phyloP scores from a whole-genome alignment of 2,329 filamentous ascomycete species.

The Orbilia javanica region DNA sequence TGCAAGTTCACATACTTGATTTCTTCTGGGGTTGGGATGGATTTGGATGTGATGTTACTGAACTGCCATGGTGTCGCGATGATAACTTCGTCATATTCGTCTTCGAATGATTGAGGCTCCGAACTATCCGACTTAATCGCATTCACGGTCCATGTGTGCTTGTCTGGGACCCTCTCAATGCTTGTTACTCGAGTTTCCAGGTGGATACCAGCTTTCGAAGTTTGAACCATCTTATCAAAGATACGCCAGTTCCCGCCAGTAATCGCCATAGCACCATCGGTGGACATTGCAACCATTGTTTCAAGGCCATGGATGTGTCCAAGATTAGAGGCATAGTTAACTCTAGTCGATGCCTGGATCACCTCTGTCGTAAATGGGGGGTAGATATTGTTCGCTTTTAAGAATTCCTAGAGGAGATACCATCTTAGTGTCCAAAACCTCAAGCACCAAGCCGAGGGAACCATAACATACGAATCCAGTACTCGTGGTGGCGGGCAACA shows the following conservation, averaged over 20 bases:
- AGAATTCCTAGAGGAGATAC: slow-evolving; percentile 71
- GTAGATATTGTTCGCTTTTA: slow-evolving; percentile 77
- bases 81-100: slow-evolving; percentile 80
- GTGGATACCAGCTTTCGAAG: slow-evolving; percentile 73
- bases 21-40: slow-evolving; percentile 74
- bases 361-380: slow-evolving; percentile 80
- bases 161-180: slow-evolving; percentile 69
- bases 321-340: slow-evolving; percentile 94
- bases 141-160: slow-evolving; percentile 64
- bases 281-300: slow-evolving; percentile 91
- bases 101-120: slow-evolving; percentile 58
- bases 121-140: slow-evolving; percentile 17
- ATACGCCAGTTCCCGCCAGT: slow-evolving; percentile 93
- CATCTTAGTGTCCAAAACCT: not conserved
- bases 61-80: slow-evolving; percentile 88
- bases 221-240: slow-evolving; percentile 82
- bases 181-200: slow-evolving; percentile 77
- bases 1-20: slow-evolving; percentile 90
- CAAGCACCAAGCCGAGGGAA: too few species aligned
- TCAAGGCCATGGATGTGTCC: slow-evolving; percentile 88
- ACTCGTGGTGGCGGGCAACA: slow-evolving; percentile 75
- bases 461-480: slow-evolving; percentile 70
- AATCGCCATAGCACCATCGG: slow-evolving; percentile 83
- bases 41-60: slow-evolving; percentile 72
- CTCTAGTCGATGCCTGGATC: slow-evolving; percentile 88